phyloP scores from a whole-genome alignment of 768 basidiomycete species.

The Leccinum fibrillosum region DNA sequence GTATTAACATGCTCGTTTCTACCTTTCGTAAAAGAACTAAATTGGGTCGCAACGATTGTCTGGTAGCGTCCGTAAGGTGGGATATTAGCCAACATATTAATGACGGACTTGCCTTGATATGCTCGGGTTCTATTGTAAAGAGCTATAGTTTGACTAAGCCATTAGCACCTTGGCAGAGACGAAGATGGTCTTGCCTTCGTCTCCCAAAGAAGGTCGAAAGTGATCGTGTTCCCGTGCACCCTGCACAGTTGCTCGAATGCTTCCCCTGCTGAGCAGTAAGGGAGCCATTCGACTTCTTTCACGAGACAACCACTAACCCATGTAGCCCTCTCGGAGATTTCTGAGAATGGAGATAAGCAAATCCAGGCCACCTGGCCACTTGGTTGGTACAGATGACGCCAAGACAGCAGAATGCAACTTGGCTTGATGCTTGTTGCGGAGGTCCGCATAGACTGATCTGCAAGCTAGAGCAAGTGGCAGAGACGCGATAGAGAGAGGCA shows the following conservation, averaged over 20 bases:
- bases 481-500: slow-evolving; percentile 14
- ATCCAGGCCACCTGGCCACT: slow-evolving; percentile 36
- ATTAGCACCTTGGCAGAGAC: background rate
- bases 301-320: slow-evolving; percentile 17
- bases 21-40: slow-evolving; percentile 40
- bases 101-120: slow-evolving; percentile 34
- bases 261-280: slow-evolving; percentile 25
- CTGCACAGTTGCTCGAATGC: slow-evolving; percentile 20
- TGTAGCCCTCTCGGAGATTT: slow-evolving; percentile 21
- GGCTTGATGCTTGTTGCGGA: slow-evolving; percentile 8
- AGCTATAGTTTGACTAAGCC: slow-evolving; percentile 26
- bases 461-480: slow-evolving; percentile 19
- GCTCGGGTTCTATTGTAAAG: slow-evolving; percentile 44
- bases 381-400: slow-evolving; percentile 30
- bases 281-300: background rate
- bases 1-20: background rate
- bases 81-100: background rate
- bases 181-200: slow-evolving; percentile 29
- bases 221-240: slow-evolving; percentile 32
- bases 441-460: slow-evolving; percentile 7
- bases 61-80: slow-evolving; percentile 14
- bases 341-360: slow-evolving; percentile 19
- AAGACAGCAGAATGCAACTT: slow-evolving; percentile 24
- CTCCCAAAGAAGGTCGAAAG: slow-evolving; percentile 36
- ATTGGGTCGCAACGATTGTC: slow-evolving; percentile 41